A percentile compares a stretch with the other conserved stretches of the same genome.
Evolutionary conservation across 371 early-diverging fungal genomes (phyloP).

Genomic region (Mucor sp.): DNA sequence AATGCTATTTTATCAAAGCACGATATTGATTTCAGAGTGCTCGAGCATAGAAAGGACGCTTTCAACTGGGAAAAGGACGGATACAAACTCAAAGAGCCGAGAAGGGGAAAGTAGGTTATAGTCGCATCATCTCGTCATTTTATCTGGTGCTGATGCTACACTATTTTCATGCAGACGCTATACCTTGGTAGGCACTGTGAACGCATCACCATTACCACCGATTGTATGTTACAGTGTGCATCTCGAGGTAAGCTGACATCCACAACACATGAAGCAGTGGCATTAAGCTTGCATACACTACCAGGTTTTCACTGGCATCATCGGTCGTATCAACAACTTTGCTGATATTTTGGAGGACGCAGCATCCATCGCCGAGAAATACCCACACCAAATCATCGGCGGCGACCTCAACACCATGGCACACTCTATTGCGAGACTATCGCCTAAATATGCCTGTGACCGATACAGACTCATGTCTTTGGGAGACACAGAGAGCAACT

Average conservation of each 20-base stretch:
- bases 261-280: neutral
- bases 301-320: slow-evolving; percentile 72
- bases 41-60: slow-evolving; percentile 71
- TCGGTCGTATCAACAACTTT: slow-evolving; percentile 65
- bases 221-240: slow-evolving; percentile 73
- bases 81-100: slow-evolving; percentile 60
- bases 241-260: slow-evolving; percentile 55
- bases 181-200: slow-evolving; percentile 57
- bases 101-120: slow-evolving; percentile 54
- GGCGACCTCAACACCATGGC: slow-evolving; percentile 87
- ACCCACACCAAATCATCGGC: slow-evolving; percentile 71
- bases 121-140: neutral
- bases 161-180: slow-evolving; percentile 44
- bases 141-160: neutral
- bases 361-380: slow-evolving; percentile 24
- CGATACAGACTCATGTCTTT: slow-evolving; percentile 66
- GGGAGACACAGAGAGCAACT: slow-evolving; percentile 71
- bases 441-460: slow-evolving; percentile 67
- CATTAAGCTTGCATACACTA: neutral
- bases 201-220: slow-evolving; percentile 43
- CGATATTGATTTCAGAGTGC: slow-evolving; percentile 61
- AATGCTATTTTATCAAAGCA: slow-evolving; percentile 79
- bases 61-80: slow-evolving; percentile 79
- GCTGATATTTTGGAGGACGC: slow-evolving; percentile 73
- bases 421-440: slow-evolving; percentile 77